Evolutionary conservation across 176 grass and related monocot species (phyloP), one percentile per base, ranked within the genome.

Genomic region (bread wheat (Triticum aestivum)): DNA sequence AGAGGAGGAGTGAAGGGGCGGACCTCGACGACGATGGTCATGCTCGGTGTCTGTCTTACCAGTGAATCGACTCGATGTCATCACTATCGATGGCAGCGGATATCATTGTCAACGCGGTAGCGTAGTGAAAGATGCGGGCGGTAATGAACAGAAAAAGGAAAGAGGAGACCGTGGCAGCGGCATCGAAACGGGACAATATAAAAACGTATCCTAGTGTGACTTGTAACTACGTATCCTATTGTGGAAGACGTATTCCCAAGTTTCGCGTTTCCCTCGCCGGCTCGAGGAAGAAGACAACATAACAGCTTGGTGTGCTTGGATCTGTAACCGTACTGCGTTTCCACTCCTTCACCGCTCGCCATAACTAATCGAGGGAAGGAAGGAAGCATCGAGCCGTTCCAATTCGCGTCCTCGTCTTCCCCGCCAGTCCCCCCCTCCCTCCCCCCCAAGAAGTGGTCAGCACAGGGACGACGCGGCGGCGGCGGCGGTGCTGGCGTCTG

Each of bases 291-390:
- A 68, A 21, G 24, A 77, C 18, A 27, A 34, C 45, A 5, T 23
- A 8, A 38, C n/a, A 51, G 8, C 17, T 26, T 29, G 42, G 8
- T 75, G 44, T 32, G 58, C 18, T 62, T 79, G 85, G 89, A 87
- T 91, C 85, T 91, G 85, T 69, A 90, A 90, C 73, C n/a, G 85
- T 47, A 68, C 26, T 69, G 85, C 81, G 81, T 87, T 85, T 83
- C 89, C 75, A 83, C 61, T 59, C 17, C 75, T 26, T 64, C 3
- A 21, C 21, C 85, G 9, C 68, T 52, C 8, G 27, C 68, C 45
- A 69, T 35, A 80, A 87, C 66, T 61, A 79, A 79, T 79, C 66
- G 29, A 85, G 47, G 17, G 63, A 75, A 27, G 49, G 49, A 0
- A 27, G 51, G 51, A 0, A 54, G 73, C 44, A 18, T 30, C 74